Conservation (phyloP, 352 stramenopile species). For the Phytophthora pinifolia region DNA sequence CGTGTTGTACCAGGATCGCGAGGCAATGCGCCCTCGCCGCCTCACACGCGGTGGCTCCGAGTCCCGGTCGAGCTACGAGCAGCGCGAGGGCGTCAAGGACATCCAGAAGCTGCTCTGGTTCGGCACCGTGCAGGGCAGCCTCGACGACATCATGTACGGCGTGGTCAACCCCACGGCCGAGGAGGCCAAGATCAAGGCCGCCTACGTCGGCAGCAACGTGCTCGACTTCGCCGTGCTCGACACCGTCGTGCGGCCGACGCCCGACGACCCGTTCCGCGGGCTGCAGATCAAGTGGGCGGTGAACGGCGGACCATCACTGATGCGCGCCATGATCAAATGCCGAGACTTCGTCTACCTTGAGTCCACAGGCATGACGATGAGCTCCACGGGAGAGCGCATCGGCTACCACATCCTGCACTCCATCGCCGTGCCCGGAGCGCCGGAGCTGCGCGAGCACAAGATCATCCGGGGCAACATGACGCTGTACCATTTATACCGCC, state of each 20-base stretch:
- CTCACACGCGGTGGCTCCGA: conserved; percentile 8
- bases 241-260: conserved; percentile 36
- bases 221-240: conserved; percentile 52
- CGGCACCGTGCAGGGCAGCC: conserved; percentile 33
- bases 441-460: conserved; percentile 30
- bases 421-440: conserved; percentile 25
- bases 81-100: conserved; percentile 17
- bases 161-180: conserved; percentile 33
- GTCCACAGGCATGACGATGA: conserved; percentile 39
- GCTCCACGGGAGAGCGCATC: conserved; percentile 39
- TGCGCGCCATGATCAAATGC: conserved; percentile 44
- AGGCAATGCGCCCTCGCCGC: conserved; percentile 7
- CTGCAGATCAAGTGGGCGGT: conserved; percentile 50
- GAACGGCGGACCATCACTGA: conserved; percentile 41
- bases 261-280: conserved; percentile 41
- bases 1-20: conserved; percentile 34
- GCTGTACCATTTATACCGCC: conserved; percentile 48
- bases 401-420: conserved; percentile 42
- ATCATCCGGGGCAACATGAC: conserved; percentile 52
- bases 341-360: conserved; percentile 58
- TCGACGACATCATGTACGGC: conserved; percentile 51
- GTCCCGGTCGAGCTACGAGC: conserved; percentile 8
- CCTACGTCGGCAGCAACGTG: conserved; percentile 36
- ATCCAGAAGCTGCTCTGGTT: conserved; percentile 43
- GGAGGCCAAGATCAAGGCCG: conserved; percentile 31